Evolutionary conservation across 495 filamentous ascomycete species (phyloP), one percentile per base, ranked within the genome.

Genomic region (Aspergillus wentii): DNA sequence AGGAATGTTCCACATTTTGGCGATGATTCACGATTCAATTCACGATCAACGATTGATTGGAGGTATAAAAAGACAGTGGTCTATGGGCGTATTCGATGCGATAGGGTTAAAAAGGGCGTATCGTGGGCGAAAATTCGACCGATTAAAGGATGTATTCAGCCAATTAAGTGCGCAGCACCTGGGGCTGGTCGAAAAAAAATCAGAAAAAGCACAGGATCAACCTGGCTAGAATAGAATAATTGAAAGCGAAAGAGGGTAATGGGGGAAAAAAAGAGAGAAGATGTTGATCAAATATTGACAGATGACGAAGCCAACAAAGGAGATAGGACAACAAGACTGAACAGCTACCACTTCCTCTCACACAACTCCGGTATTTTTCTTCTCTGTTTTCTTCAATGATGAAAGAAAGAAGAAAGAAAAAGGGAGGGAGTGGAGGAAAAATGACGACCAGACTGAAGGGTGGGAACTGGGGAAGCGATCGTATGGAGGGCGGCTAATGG

Each of bases 1-100:
- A 16, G 36, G 19, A n/a, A 25, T 17, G 16, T 16, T 27, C 32
- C 41, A 49, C 64, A 68, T 68, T 8, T 52, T 41, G 52, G 32
- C 18, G 26, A 30, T 19, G 15, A 21, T 31, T 9, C 5, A 10
- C 17, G 10, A n/a, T 19, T 22, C 8, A 15, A 25, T 25, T 6
- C 17, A 39, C 30, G 38, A 43, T 34, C 46, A 38, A 40, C 17
- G 25, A 38, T 22, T 28, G 39, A 33, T 51, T 27, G 19, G 31
- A 25, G 30, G 15, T 9, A 18, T 25, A 10, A 37, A 10, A 31
- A 9, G 32, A 25, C 22, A 15, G 17, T 5, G 3, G 11, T n/a
- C 10, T 9, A 29, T n/a, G 22, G 6, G 22, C 22, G 22, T 6
- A 6, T 6, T 25, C 6, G 5, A 25, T 25, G 22, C 22, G 22